Evolutionary conservation across 2,329 filamentous ascomycete species (phyloP).

Genomic region (Coniochaeta ligniaria): DNA sequence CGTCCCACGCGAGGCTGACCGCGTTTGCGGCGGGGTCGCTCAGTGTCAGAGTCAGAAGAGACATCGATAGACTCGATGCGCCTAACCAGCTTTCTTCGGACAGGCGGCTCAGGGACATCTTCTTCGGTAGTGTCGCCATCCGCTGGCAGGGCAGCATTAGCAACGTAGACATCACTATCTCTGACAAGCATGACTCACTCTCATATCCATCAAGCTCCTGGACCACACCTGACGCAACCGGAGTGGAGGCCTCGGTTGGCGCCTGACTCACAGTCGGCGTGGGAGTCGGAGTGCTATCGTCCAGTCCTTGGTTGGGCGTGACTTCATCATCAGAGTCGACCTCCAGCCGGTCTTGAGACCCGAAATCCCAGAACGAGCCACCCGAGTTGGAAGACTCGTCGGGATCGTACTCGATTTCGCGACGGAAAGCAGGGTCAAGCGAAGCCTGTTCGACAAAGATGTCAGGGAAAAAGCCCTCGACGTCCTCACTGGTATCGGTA

Average conservation of each 20-base stretch:
- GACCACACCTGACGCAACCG: slow-evolving; percentile 23
- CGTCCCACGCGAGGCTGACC: slow-evolving; percentile 47
- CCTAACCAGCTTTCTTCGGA: slow-evolving; percentile 39
- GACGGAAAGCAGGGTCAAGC: slow-evolving; percentile 64
- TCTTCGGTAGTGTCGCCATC: slow-evolving; percentile 58
- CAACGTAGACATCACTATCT: slow-evolving; percentile 12
- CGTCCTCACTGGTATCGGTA: slow-evolving; percentile 50
- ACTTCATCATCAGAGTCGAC: slow-evolving; percentile 34
- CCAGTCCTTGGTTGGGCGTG: slow-evolving; percentile 21
- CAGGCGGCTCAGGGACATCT: slow-evolving; percentile 43
- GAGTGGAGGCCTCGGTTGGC: slow-evolving; percentile 23
- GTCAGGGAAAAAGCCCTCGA: slow-evolving; percentile 64
- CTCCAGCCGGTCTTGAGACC: slow-evolving; percentile 30
- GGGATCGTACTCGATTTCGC: slow-evolving; percentile 64
- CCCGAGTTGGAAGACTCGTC: slow-evolving; percentile 49
- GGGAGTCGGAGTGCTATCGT: slow-evolving; percentile 34
- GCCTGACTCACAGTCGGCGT: slow-evolving; percentile 30
- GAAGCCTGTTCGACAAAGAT: slow-evolving; percentile 71
- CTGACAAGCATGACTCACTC: slow-evolving; percentile 38
- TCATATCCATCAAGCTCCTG: slow-evolving; percentile 50
- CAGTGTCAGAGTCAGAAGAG: slow-evolving; percentile 42
- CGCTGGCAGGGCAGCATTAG: slow-evolving; percentile 36
- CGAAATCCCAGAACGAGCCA: slow-evolving; percentile 57
- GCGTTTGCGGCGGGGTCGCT: slow-evolving; percentile 34
- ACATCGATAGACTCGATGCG: slow-evolving; percentile 24